Percentiles rank a stretch among this genome's conserved stretches.
Conservation (phyloP, 805 yeast species). For the Ogataea kodamae region DNA sequence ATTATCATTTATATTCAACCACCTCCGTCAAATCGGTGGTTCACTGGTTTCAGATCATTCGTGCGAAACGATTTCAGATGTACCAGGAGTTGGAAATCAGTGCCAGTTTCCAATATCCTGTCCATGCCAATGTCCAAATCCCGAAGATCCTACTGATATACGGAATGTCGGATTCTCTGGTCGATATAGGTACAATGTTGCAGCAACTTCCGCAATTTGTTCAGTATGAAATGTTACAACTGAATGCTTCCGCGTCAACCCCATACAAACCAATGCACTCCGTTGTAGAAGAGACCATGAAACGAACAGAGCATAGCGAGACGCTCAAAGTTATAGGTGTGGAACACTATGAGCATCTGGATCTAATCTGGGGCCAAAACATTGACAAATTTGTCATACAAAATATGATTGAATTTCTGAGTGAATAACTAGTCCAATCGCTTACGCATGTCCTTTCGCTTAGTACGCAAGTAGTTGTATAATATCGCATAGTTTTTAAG, state of each 20-base stretch:
- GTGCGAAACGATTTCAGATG: constrained; percentile 79
- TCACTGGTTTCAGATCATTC: constrained; percentile 94
- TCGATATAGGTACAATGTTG: constrained; percentile 76
- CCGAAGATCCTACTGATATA: constrained; percentile 71
- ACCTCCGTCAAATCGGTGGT: constrained; percentile 90
- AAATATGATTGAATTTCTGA: constrained; percentile 35
- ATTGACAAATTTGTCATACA: constrained; percentile 48
- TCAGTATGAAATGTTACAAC: constrained; percentile 3
- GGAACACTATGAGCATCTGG: constrained; percentile 79
- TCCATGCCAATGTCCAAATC: constrained; percentile 50
- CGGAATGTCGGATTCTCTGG: constrained; percentile 80
- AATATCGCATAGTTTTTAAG: constrained; percentile 16
- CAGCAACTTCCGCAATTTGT: constrained; percentile 37
- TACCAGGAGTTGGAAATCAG: constrained; percentile 69
- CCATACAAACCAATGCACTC: constrained; percentile 1
- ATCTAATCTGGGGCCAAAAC: constrained; percentile 86
- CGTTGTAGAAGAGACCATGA: constrained; percentile 14
- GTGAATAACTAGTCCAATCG: constrained; percentile 4
- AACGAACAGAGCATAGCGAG: constrained; percentile 1
- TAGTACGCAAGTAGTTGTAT: constrained; percentile 11
- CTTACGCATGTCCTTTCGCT: constrained; percentile 11
- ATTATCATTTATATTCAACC: constrained; percentile 84
- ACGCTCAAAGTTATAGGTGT: constrained; percentile 44
- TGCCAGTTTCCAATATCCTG: constrained; percentile 42
- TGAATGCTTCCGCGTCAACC: constrained; percentile 9